These are phyloP conservation scores for Sideroxylon spinosum DNA, from an alignment of 179 eudicot species.

Conservation along the genomic window DNA sequence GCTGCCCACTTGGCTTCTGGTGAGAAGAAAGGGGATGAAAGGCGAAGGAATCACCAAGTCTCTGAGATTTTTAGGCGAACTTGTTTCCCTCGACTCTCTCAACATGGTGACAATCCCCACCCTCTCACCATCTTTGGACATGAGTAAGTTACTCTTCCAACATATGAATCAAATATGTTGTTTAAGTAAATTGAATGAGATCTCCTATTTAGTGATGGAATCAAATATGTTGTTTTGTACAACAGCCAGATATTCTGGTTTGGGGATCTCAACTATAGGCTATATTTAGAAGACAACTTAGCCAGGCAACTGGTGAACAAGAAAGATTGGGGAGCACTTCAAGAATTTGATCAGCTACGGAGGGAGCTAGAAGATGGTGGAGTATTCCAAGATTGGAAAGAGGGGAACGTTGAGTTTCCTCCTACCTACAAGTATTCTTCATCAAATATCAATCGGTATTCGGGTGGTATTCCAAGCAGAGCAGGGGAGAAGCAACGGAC, in stretches of 20 bases:
- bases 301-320: conserved; percentile 49
- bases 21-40: conserved; percentile 62
- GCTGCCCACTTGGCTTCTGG: conserved; percentile 63
- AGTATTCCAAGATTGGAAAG: conserved; percentile 61
- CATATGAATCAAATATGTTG: neutral
- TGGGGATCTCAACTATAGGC: conserved; percentile 65
- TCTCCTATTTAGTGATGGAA: neutral
- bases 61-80: conserved; percentile 52
- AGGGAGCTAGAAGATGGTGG: conserved; percentile 51
- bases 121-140: conserved; percentile 54
- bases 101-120: conserved; percentile 26
- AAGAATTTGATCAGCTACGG: conserved; percentile 50
- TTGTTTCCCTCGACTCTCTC: conserved; percentile 31
- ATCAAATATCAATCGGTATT: conserved; percentile 47
- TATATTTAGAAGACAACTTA: conserved; percentile 40
- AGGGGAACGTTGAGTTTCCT: conserved; percentile 57
- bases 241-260: conserved; percentile 67
- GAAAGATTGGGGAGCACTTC: conserved; percentile 42
- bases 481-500: conserved; percentile 61
- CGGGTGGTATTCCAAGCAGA: conserved; percentile 39
- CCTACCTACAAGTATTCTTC: conserved; percentile 64
- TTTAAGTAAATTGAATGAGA: neutral
- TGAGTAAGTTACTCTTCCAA: conserved; percentile 44
- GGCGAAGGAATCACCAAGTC: conserved; percentile 53
- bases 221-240: conserved; percentile 15